phyloP scores from a whole-genome alignment of 2,329 filamentous ascomycete genomes.

The Monosporascus ibericus region DNA sequence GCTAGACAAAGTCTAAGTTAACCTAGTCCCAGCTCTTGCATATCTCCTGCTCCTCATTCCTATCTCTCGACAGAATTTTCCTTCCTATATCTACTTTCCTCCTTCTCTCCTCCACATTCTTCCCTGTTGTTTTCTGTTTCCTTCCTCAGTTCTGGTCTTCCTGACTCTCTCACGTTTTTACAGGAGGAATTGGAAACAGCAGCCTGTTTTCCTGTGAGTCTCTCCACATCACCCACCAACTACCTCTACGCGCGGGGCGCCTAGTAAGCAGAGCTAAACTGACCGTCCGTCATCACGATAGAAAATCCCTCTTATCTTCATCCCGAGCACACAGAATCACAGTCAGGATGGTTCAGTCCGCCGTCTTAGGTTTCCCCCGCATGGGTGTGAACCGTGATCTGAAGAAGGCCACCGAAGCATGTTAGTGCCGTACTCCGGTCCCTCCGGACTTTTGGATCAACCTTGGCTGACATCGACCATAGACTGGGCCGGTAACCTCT shows the following conservation, averaged over 20 bases:
- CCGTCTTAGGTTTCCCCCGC: conserved; percentile 96
- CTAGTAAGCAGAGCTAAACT: neutral
- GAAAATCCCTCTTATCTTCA: conserved; percentile 15
- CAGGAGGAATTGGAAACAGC: conserved; percentile 18
- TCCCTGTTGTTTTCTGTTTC: conserved; percentile 10
- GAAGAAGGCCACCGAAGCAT: conserved; percentile 99
- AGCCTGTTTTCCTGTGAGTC: conserved; percentile 20
- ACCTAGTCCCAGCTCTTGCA: neutral
- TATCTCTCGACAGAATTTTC: conserved; percentile 7
- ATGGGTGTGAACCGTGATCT: conserved; percentile 98
- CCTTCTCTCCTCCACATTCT: conserved; percentile 2
- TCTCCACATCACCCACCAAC: neutral
- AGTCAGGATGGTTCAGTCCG: conserved; percentile 56
- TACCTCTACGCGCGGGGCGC: neutral
- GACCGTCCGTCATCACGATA: conserved; percentile 9
- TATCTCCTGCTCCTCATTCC: conserved; percentile 1
- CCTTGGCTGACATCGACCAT: conserved; percentile 7
- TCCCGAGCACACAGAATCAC: conserved; percentile 21
- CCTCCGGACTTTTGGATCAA: conserved; percentile 4
- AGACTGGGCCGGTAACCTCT: conserved; percentile 89
- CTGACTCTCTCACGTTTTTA: conserved; percentile 5
- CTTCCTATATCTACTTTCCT: conserved; percentile 1
- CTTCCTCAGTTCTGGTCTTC: conserved; percentile 4
- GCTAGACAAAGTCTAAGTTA: neutral
- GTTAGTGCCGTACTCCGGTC: conserved; percentile 31